Conservation (phyloP, 73 alveolate species). For the Urostyla sp. region DNA sequence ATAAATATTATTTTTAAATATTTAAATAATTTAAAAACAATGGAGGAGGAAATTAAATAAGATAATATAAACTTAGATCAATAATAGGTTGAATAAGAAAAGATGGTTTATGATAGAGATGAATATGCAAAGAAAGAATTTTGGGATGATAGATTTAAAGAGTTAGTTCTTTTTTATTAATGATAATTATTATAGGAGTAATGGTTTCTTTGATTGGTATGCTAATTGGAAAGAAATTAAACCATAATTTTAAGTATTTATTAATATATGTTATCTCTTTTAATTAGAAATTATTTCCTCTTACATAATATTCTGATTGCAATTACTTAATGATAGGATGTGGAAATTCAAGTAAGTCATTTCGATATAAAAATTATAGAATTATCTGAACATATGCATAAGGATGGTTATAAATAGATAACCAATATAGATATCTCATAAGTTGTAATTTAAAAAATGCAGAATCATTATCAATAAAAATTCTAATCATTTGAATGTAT, state of each 20-base stretch:
- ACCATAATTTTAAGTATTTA: constrained; percentile 24
- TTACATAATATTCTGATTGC: background rate
- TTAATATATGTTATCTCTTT: background rate
- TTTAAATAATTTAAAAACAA: too few relatives aligned
- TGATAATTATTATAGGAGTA: background rate
- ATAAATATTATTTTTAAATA: too few relatives aligned
- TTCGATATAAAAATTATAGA: background rate
- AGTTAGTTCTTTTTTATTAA: background rate
- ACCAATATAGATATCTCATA: constrained; percentile 68
- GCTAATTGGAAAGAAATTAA: constrained; percentile 67
- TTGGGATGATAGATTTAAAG: constrained; percentile 73
- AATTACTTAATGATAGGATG: constrained; percentile 74
- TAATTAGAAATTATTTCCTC: constrained; percentile 19
- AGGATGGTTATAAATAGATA: constrained; percentile 58
- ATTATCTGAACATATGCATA: constrained; percentile 63
- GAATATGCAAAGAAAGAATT: constrained; percentile 70
- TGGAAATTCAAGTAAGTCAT: constrained; percentile 67
- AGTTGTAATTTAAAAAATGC: constrained; percentile 65
- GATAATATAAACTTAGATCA: too few relatives aligned
- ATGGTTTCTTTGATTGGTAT: constrained; percentile 76
- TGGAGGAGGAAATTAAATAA: too few relatives aligned
- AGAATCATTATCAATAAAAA: constrained; percentile 23
- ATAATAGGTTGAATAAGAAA: too few relatives aligned
- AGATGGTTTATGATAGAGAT: constrained; percentile 38
- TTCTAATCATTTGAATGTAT: constrained; percentile 35